phyloP scores from a whole-genome alignment of 768 basidiomycete genomes.

The Inosperma sp. region DNA sequence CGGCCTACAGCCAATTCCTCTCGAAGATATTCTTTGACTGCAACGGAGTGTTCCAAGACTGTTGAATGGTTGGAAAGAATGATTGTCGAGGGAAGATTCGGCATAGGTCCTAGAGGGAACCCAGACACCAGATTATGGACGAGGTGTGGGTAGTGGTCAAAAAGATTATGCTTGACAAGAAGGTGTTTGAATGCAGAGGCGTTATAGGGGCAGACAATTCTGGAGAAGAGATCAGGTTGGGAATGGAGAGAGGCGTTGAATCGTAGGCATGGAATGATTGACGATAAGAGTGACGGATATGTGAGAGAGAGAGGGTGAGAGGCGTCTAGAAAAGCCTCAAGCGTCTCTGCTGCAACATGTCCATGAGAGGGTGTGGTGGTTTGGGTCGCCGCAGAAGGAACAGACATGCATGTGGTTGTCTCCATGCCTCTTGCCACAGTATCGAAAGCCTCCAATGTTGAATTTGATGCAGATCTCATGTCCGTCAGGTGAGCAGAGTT shows the following conservation, averaged over 20 bases:
- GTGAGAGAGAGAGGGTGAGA: neutral
- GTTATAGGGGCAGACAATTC: constrained; percentile 30
- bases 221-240: constrained; percentile 18
- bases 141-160: constrained; percentile 26
- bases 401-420: constrained; percentile 17
- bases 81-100: constrained; percentile 2
- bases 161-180: constrained; percentile 20
- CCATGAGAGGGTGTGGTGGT: constrained; percentile 20
- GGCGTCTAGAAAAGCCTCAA: constrained; percentile 5
- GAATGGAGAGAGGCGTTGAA: neutral
- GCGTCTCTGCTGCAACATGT: constrained; percentile 3
- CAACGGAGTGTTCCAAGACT: neutral
- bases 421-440: neutral
- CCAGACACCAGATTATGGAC: constrained; percentile 26
- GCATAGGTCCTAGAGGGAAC: constrained; percentile 33
- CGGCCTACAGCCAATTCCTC: constrained; percentile 17
- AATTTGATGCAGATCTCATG: constrained; percentile 20
- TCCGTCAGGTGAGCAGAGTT: constrained; percentile 12
- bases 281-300: too few species aligned
- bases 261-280: neutral
- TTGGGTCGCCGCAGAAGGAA: constrained; percentile 21
- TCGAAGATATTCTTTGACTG: constrained; percentile 17
- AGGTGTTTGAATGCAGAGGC: constrained; percentile 22
- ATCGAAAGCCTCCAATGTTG: constrained; percentile 12
- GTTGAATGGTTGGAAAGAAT: neutral